These are phyloP conservation scores for Sporisorium graminicola DNA, from an alignment of 1,284 basidiomycete species.

Conservation along the genomic window DNA sequence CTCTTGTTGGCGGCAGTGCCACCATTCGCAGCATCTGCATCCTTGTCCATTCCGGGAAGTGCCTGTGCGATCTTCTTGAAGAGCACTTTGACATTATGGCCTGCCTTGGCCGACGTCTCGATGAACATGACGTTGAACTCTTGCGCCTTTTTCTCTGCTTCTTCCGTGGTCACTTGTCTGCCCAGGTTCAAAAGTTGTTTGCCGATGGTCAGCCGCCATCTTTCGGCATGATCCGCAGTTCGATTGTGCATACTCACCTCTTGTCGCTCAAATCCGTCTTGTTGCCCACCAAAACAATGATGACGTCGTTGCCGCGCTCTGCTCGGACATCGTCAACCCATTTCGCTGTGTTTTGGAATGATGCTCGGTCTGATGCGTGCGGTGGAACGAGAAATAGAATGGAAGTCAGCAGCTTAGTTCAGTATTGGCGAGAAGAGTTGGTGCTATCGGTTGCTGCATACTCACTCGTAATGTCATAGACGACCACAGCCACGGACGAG, in stretches of 20 bases:
- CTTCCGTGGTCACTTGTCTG: conserved; percentile 96
- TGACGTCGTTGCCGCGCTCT: conserved; percentile 96
- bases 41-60: conserved; percentile 93
- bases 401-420: not conserved
- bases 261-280: conserved; percentile 83
- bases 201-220: conserved; percentile 8
- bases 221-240: not conserved
- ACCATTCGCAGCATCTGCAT: conserved; percentile 74
- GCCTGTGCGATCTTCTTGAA: conserved; percentile 99
- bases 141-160: conserved; percentile 92
- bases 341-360: conserved; percentile 96
- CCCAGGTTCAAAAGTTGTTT: not conserved
- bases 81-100: conserved; percentile 97
- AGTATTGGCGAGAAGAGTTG: not conserved
- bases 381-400: not conserved
- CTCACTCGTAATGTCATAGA: conserved; percentile 98
- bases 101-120: conserved; percentile 99
- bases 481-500: conserved; percentile 96
- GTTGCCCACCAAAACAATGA: conserved; percentile 98
- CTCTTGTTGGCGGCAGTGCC: conserved; percentile 49
- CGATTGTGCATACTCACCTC: conserved; percentile 39
- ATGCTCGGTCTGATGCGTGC: conserved; percentile 79
- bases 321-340: conserved; percentile 99
- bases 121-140: conserved; percentile 97
- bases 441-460: conserved; percentile 36